These are phyloP conservation scores for Mucor circinelloides DNA, from an alignment of 371 early-diverging fungal species.

Conservation along the genomic window DNA sequence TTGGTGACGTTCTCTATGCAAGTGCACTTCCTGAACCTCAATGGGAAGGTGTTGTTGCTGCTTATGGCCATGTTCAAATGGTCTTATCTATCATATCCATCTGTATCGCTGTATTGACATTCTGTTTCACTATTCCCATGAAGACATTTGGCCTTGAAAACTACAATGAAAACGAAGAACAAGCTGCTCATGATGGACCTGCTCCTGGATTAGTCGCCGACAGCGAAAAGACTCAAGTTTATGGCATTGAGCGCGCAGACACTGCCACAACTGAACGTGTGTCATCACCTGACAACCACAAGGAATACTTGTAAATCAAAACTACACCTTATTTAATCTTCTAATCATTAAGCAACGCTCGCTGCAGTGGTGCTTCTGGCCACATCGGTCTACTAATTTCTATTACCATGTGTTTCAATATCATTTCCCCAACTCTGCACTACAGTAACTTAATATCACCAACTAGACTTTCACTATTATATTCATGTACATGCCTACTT, in stretches of 20 bases:
- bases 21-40: conserved; percentile 31
- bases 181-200: not conserved
- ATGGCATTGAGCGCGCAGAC: not conserved
- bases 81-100: conserved; percentile 34
- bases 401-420: too few species aligned
- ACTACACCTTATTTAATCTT: not conserved
- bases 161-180: not conserved
- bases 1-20: conserved; percentile 28
- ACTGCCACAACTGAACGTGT: not conserved
- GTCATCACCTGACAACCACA: not conserved
- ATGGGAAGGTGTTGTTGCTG: conserved; percentile 30
- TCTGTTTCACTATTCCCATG: conserved; percentile 42
- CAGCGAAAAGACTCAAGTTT: not conserved
- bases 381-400: too few species aligned
- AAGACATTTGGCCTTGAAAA: conserved; percentile 41
- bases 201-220: not conserved
- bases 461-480: not conserved
- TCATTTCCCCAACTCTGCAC: too few species aligned
- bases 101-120: conserved; percentile 30
- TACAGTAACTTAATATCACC: too few species aligned
- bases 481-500: not conserved
- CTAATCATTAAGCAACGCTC: too few species aligned
- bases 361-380: too few species aligned
- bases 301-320: not conserved
- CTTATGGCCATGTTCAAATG: conserved; percentile 38